These are phyloP conservation scores for Amorphotheca resinae DNA, from an alignment of 495 filamentous ascomycete genomes.

Conservation along the genomic window DNA sequence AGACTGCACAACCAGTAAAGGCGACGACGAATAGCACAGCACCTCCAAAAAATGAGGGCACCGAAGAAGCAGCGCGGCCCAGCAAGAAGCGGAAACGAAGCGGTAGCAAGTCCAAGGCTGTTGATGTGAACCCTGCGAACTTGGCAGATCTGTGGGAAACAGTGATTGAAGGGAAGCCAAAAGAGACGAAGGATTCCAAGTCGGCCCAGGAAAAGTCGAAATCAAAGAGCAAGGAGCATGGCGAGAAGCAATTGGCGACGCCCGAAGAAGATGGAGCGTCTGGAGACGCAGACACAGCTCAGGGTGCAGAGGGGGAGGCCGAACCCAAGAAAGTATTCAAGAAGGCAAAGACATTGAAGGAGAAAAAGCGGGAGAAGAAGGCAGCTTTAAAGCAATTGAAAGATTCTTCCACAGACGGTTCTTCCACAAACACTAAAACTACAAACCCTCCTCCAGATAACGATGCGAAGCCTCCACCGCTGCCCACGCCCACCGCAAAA, in stretches of 20 bases:
- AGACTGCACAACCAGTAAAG: conserved; percentile 29
- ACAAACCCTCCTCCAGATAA: neutral
- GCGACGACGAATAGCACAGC: conserved; percentile 5
- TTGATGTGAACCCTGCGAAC: conserved; percentile 53
- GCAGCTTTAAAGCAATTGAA: conserved; percentile 13
- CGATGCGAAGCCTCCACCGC: neutral
- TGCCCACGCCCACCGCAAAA: conserved; percentile 20
- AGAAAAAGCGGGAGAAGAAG: conserved; percentile 19
- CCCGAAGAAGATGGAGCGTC: conserved; percentile 4
- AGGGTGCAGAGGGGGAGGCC: conserved; percentile 2
- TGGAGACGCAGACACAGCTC: conserved; percentile 12
- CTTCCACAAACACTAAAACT: conserved; percentile 1
- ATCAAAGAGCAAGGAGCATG: conserved; percentile 6
- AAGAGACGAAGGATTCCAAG: conserved; percentile 1
- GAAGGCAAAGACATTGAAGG: conserved; percentile 24
- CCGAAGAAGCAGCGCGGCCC: conserved; percentile 12
- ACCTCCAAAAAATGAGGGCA: conserved; percentile 18
- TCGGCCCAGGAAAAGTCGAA: neutral
- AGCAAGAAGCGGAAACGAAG: conserved; percentile 48
- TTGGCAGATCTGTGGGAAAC: conserved; percentile 64
- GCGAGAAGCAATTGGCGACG: neutral
- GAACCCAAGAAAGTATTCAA: conserved; percentile 18
- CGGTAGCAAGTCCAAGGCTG: conserved; percentile 20
- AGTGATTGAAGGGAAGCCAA: conserved; percentile 57
- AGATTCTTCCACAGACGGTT: neutral